Conservation (phyloP, 2,329 filamentous ascomycete species). For the Botrytis squamosa region DNA sequence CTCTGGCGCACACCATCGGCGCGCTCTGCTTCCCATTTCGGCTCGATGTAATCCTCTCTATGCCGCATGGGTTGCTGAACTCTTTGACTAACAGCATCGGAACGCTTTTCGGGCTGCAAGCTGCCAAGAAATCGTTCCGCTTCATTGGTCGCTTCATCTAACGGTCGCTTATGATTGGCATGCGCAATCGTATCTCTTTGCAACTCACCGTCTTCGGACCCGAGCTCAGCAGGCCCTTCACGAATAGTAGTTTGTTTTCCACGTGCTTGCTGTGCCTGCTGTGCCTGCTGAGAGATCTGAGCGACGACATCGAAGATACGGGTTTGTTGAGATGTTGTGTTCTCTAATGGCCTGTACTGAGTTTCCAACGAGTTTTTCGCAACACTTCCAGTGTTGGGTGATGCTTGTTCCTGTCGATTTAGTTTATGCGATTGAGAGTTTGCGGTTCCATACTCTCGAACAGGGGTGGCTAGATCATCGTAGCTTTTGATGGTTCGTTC, state of each 20-base stretch:
- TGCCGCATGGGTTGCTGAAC: conserved; percentile 23
- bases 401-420: conserved; percentile 24
- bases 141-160: conserved; percentile 38
- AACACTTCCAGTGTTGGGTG: not conserved
- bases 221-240: conserved; percentile 33
- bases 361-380: conserved; percentile 4
- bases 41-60: conserved; percentile 22
- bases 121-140: conserved; percentile 43
- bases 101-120: conserved; percentile 35
- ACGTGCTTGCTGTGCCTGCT: conserved; percentile 31
- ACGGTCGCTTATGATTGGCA: conserved; percentile 15
- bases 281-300: conserved; percentile 36
- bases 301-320: conserved; percentile 34
- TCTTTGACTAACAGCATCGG: not conserved
- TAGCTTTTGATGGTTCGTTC: conserved; percentile 26
- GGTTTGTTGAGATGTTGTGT: conserved; percentile 29
- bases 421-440: conserved; percentile 27
- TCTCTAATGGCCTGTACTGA: conserved; percentile 24
- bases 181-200: conserved; percentile 25
- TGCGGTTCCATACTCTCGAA: conserved; percentile 24
- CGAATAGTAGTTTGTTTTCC: conserved; percentile 26
- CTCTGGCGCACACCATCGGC: conserved; percentile 22
- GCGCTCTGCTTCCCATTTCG: conserved; percentile 28
- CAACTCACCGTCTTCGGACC: conserved; percentile 44
- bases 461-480: conserved; percentile 24